These are phyloP conservation scores for Agapanthus africanus DNA, from an alignment of 106 monocot genomes.

Conservation along the genomic window DNA sequence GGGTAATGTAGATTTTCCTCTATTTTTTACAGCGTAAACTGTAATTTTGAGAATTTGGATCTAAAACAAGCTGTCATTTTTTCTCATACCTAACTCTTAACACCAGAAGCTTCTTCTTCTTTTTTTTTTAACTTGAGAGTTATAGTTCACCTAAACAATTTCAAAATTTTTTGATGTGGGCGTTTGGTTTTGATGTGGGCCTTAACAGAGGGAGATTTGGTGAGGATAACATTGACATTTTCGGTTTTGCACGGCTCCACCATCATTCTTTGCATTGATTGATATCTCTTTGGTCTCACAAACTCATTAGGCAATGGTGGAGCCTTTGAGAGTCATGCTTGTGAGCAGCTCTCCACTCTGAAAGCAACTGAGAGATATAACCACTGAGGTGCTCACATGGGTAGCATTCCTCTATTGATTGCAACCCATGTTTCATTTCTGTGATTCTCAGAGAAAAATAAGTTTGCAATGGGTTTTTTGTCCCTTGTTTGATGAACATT, in stretches of 20 bases:
- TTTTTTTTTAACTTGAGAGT: not conserved
- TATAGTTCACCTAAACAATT: conserved; percentile 1
- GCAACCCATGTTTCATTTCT: conserved; percentile 12
- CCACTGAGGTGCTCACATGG: not conserved
- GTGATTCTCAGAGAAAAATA: not conserved
- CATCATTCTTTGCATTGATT: not conserved
- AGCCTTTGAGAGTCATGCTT: conserved; percentile 5
- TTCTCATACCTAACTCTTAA: not conserved
- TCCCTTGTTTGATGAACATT: conserved; percentile 2
- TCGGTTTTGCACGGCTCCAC: conserved; percentile 7
- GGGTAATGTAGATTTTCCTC: not conserved
- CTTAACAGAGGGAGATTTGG: not conserved
- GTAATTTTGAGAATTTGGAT: not conserved
- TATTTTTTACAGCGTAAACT: not conserved
- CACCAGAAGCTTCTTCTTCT: too few relatives aligned
- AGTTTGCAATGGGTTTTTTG: not conserved
- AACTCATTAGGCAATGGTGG: conserved; percentile 3
- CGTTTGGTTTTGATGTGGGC: conserved; percentile 7
- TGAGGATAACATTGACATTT: not conserved
- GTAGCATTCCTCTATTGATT: conserved; percentile 1
- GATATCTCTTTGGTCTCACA: not conserved
- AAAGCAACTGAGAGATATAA: not conserved
- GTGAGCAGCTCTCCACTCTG: conserved; percentile 10
- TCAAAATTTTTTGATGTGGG: not conserved
- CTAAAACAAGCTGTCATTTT: not conserved